These are phyloP conservation scores for Aechmea fasciata DNA, from an alignment of 176 grass and related monocot genomes.

Conservation along the genomic window DNA sequence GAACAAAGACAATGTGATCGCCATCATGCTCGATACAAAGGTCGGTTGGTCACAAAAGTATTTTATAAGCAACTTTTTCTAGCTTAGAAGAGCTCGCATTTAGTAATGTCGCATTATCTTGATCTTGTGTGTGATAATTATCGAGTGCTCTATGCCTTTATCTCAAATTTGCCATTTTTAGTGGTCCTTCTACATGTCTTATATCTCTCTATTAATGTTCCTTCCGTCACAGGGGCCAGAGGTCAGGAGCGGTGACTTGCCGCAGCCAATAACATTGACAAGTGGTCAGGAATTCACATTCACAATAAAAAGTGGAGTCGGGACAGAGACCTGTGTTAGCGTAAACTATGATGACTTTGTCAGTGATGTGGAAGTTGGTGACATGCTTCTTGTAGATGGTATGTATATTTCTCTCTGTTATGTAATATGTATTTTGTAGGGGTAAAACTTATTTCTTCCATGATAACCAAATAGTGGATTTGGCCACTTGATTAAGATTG, in stretches of 20 bases:
- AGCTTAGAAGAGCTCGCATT: neutral
- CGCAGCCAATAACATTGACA: slow-evolving; percentile 57
- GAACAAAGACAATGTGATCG: slow-evolving; percentile 69
- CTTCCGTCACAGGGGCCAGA: slow-evolving; percentile 58
- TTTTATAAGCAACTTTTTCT: neutral
- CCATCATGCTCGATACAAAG: slow-evolving; percentile 97
- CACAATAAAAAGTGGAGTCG: slow-evolving; percentile 75
- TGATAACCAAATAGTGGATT: no score
- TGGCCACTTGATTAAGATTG: no score
- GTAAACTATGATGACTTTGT: slow-evolving; percentile 97
- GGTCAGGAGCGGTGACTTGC: slow-evolving; percentile 92
- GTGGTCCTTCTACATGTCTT: slow-evolving; percentile 5
- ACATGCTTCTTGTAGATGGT: slow-evolving; percentile 97
- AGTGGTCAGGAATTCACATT: slow-evolving; percentile 76
- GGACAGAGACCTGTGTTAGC: slow-evolving; percentile 83
- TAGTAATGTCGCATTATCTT: neutral
- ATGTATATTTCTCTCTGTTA: slow-evolving; percentile 15
- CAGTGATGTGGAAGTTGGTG: slow-evolving; percentile 87
- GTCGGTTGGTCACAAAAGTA: slow-evolving; percentile 20
- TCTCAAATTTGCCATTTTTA: neutral
- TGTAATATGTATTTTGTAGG: neutral
- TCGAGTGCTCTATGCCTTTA: neutral
- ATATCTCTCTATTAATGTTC: slow-evolving; percentile 3
- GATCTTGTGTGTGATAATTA: neutral
- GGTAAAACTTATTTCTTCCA: neutral